Percentiles rank a stretch among this genome's conserved stretches.
phyloP scores from a whole-genome alignment of 2,329 filamentous ascomycete genomes.

The Cladorrhinum sp. region DNA sequence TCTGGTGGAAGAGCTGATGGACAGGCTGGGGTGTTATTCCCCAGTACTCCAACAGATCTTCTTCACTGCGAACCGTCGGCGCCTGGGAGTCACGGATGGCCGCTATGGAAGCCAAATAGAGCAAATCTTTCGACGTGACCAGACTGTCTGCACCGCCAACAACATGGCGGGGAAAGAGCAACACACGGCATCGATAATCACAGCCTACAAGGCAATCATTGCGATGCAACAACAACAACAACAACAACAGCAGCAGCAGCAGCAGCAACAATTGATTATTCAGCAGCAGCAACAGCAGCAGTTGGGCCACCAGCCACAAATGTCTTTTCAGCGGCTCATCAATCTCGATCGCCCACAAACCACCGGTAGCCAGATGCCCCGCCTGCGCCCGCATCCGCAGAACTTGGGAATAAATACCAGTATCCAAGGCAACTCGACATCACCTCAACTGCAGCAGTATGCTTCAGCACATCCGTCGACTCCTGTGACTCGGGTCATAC shows the following conservation, averaged over 20 bases:
- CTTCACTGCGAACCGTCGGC: conserved; percentile 31
- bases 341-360: neutral
- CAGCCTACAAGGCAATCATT: conserved; percentile 9
- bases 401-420: neutral
- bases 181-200: conserved; percentile 23
- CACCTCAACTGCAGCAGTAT: conserved; percentile 7
- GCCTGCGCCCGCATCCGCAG: conserved; percentile 2
- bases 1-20: conserved; percentile 35
- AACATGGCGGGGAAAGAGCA: conserved; percentile 18
- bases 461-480: neutral
- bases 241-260: conserved; percentile 3
- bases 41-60: conserved; percentile 30
- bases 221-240: neutral
- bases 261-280: neutral
- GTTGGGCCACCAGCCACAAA: neutral
- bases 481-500: neutral
- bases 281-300: conserved; percentile 7
- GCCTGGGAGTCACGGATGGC: conserved; percentile 26
- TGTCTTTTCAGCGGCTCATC: neutral
- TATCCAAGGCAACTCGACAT: neutral
- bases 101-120: conserved; percentile 22
- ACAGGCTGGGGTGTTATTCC: conserved; percentile 31
- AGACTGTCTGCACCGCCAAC: conserved; percentile 7
- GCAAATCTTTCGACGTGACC: conserved; percentile 26
- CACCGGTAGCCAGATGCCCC: neutral